Evolutionary conservation across 441 rosid genomes (phyloP), one percentile per base, ranked within the genome.

Genomic region (Daphne laureola): DNA sequence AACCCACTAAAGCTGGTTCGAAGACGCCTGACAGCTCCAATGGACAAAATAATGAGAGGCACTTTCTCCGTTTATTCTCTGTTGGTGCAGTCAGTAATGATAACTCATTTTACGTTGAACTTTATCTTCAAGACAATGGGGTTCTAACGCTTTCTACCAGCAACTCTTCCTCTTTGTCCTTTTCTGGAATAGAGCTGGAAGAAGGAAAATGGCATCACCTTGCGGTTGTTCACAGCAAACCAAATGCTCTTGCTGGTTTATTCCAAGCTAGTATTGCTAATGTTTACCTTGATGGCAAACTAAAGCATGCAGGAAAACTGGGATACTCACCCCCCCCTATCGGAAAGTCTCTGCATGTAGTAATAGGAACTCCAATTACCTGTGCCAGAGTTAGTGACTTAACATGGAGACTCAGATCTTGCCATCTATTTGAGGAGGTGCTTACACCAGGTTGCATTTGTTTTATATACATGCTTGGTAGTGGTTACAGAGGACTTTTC

Each of bases 191-290:
- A 65, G 96, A 88, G 49, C 69, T 88, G 69, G 95, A 92, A 57
- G 94, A 92, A 73, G 95, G 91, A 50, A 80, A 86, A 71, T 92
- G 98, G 98, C 94, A 92, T 78, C 98, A 92, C 82, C 95, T 92
- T 72, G 98, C 96, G 46, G 87, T 92, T 75, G 91, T 92, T 59
- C 96, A 92, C 67, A 92, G 90, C 75, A 92, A 92, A 74, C 98
- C 98, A 43, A 92, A 86, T 81, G 96, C 98, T 61, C 95, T 92
- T 46, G 96, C 98, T 71, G 98, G 98, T 70, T 79, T 92, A 14
- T 92, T 92, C 71, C 98, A 92, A 75, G 90, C 98, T 55, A 92
- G 98, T 70, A 73, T 88, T 78, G 98, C 98, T 44, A 64, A 82
- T 75, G 98, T 92, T 21, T 92, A 88, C 74, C 82, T 92, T 55